These are phyloP conservation scores for Auxenochlorella protothecoides DNA, from an alignment of 139 green algal species.

Conservation along the genomic window DNA sequence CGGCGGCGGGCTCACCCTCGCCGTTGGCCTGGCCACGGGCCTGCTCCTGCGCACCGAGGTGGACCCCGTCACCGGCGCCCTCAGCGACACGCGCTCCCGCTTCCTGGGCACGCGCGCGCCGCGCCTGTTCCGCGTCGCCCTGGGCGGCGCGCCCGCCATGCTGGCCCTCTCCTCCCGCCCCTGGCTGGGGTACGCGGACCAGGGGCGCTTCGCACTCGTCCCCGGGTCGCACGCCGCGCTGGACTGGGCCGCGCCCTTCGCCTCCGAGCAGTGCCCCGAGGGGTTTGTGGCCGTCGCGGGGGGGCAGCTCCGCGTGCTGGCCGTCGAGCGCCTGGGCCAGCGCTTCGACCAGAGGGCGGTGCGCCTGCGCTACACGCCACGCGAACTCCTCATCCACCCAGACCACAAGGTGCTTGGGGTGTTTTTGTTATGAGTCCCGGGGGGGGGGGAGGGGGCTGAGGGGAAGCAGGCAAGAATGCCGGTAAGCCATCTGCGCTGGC, in stretches of 20 bases:
- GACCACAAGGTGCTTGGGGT: slow-evolving; percentile 45
- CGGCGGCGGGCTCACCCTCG: neutral
- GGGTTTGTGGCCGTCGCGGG: slow-evolving; percentile 87
- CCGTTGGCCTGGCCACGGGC: slow-evolving; percentile 81
- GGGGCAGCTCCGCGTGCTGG: slow-evolving; percentile 77
- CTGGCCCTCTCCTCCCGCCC: slow-evolving; percentile 83
- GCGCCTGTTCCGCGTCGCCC: slow-evolving; percentile 58
- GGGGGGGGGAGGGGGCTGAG: slow-evolving; percentile 14
- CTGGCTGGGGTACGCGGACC: slow-evolving; percentile 88
- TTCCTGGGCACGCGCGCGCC: slow-evolving; percentile 83
- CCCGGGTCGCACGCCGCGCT: slow-evolving; percentile 86
- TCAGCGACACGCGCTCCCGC: slow-evolving; percentile 78
- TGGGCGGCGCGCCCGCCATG: slow-evolving; percentile 68
- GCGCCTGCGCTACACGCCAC: slow-evolving; percentile 89
- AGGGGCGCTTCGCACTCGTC: slow-evolving; percentile 78
- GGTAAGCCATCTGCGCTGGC: no score
- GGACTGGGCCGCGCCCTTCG: slow-evolving; percentile 73
- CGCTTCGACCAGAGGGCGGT: slow-evolving; percentile 74
- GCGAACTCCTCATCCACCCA: slow-evolving; percentile 74
- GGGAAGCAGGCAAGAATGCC: neutral
- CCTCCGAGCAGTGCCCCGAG: slow-evolving; percentile 88
- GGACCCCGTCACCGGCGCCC: slow-evolving; percentile 53
- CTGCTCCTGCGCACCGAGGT: slow-evolving; percentile 91
- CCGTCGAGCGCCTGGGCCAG: slow-evolving; percentile 84
- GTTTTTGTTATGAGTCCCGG: slow-evolving; percentile 1